Evolutionary conservation across 257 asterid genomes (phyloP).

Genomic region (Penstemon newberryi): DNA sequence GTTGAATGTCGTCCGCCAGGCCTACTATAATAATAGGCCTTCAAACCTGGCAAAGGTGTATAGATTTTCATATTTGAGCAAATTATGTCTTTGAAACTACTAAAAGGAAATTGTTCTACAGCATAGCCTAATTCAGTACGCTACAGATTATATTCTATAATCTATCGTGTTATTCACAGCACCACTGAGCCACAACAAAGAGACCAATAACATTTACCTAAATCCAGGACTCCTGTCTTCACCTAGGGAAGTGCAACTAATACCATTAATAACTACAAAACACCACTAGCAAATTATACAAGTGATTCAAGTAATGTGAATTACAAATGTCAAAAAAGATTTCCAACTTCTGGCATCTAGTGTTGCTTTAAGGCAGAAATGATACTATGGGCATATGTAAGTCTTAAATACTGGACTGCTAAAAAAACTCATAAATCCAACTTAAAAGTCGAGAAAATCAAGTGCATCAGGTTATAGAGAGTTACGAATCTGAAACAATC

Average conservation of each 20-base stretch:
- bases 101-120: background rate
- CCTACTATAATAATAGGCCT: constrained; percentile 7
- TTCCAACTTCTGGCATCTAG: background rate
- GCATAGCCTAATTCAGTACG: background rate
- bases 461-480: background rate
- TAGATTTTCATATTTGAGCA: background rate
- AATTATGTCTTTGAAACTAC: background rate
- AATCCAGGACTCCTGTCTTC: background rate
- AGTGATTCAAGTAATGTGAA: background rate
- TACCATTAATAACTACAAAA: background rate
- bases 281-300: background rate
- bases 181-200: background rate
- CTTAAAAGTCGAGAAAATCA: constrained; percentile 13
- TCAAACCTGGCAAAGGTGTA: background rate
- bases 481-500: constrained; percentile 1
- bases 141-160: background rate
- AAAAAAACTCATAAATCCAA: constrained; percentile 5
- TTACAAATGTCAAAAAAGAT: background rate
- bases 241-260: background rate
- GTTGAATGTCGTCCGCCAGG: background rate
- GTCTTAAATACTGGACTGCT: background rate
- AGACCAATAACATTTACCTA: background rate
- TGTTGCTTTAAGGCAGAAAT: background rate
- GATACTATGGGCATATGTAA: background rate
- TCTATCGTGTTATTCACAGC: background rate